Percentiles rank a stretch among this genome's conserved stretches.
These are phyloP conservation scores for Pleurotus ostreatus DNA, from an alignment of 768 basidiomycete genomes.

Conservation along the genomic window DNA sequence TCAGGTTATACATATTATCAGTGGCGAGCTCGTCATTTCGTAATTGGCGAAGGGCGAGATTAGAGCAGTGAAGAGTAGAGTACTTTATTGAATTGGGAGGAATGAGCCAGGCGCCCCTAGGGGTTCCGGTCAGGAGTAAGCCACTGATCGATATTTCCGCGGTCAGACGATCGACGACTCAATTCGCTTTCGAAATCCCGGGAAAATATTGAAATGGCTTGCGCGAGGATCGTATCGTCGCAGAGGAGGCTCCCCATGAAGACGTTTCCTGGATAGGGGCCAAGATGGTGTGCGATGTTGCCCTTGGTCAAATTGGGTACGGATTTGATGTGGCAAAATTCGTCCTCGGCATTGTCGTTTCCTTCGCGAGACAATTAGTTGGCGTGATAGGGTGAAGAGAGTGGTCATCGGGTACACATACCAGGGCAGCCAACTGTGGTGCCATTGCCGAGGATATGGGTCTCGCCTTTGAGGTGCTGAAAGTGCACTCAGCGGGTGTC, in stretches of 20 bases:
- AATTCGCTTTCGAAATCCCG: not conserved
- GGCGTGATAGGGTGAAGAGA: not conserved
- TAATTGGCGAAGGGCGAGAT: no score
- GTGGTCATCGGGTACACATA: conserved; percentile 7
- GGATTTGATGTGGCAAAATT: conserved; percentile 39
- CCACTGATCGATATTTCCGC: not conserved
- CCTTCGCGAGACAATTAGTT: conserved; percentile 17
- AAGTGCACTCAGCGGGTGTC: no score
- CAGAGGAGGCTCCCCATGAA: conserved; percentile 6
- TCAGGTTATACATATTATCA: no score
- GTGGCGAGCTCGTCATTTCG: no score
- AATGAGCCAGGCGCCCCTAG: no score
- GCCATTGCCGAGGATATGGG: conserved; percentile 14
- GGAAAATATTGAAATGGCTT: conserved; percentile 1
- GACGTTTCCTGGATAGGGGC: conserved; percentile 15
- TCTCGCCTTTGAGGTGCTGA: conserved; percentile 1
- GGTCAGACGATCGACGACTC: not conserved
- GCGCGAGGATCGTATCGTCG: conserved; percentile 1
- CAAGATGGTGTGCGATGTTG: conserved; percentile 42
- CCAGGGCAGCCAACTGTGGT: conserved; percentile 34
- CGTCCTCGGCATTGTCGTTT: conserved; percentile 41
- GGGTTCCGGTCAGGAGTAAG: no score
- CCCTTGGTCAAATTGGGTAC: conserved; percentile 41
- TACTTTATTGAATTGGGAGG: no score
- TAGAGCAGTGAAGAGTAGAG: no score